Evolutionary conservation across 1,284 basidiomycete species (phyloP).

Genomic region (Ceratorhiza oryzae-sativae): DNA sequence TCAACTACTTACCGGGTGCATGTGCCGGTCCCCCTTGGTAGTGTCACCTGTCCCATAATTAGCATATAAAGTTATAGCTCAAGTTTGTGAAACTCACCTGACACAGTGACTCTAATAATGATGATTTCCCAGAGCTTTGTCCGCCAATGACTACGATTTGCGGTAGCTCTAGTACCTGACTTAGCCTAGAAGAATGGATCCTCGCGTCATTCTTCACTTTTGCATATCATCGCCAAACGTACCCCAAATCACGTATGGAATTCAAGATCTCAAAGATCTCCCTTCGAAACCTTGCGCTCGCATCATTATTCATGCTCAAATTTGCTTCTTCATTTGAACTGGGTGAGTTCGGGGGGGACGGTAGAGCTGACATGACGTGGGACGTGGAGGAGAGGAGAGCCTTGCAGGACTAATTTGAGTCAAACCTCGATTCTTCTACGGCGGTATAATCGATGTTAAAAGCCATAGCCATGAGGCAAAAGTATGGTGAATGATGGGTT

Average conservation of each 20-base stretch:
- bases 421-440: no score
- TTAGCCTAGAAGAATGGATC: slow-evolving; percentile 35
- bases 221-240: neutral
- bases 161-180: slow-evolving; percentile 49
- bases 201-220: neutral
- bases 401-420: no score
- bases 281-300: neutral
- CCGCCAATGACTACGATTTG: slow-evolving; percentile 54
- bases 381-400: neutral
- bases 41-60: slow-evolving; percentile 50
- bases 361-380: neutral
- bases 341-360: neutral
- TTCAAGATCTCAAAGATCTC: neutral
- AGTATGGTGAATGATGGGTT: no score
- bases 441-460: no score
- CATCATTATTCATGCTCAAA: slow-evolving; percentile 15
- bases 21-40: slow-evolving; percentile 54
- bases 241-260: neutral
- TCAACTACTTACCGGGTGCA: slow-evolving; percentile 51
- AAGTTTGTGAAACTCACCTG: slow-evolving; percentile 47
- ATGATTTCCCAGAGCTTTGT: slow-evolving; percentile 56
- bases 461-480: no score
- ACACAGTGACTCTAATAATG: slow-evolving; percentile 55
- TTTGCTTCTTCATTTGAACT: neutral
- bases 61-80: no score